These are phyloP conservation scores for Cercospora janseana DNA, from an alignment of 2,329 filamentous ascomycete genomes.

Conservation along the genomic window DNA sequence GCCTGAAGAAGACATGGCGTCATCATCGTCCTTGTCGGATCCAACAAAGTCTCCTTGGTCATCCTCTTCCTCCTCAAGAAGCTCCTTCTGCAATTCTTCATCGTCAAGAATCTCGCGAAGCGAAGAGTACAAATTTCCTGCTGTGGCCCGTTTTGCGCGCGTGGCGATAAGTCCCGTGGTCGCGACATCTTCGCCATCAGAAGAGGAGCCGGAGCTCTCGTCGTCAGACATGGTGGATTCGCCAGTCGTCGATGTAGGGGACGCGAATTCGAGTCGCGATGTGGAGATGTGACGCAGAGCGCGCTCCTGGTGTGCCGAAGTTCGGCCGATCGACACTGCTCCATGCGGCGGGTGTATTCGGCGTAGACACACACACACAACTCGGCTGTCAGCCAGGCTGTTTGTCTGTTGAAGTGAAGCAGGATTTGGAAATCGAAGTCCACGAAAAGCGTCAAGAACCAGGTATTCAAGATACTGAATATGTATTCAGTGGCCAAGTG, in stretches of 20 bases:
- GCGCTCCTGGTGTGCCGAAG: background rate
- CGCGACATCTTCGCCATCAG: slow-evolving; percentile 31
- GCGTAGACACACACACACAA: no score
- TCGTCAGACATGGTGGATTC: slow-evolving; percentile 28
- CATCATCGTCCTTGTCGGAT: slow-evolving; percentile 53
- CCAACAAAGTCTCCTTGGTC: slow-evolving; percentile 45
- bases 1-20: slow-evolving; percentile 82
- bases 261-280: slow-evolving; percentile 5
- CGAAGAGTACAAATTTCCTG: slow-evolving; percentile 78
- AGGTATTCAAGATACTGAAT: no score
- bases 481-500: no score
- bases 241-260: background rate
- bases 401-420: no score
- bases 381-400: no score
- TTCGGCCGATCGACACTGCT: background rate
- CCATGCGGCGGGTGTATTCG: no score
- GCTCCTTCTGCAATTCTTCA: slow-evolving; percentile 43
- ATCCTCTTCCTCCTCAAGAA: slow-evolving; percentile 53
- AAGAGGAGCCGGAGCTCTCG: slow-evolving; percentile 23
- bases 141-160: slow-evolving; percentile 73
- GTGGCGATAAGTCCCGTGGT: slow-evolving; percentile 63
- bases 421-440: no score
- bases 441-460: no score
- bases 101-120: slow-evolving; percentile 63
- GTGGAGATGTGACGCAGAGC: background rate